Percentiles rank a stretch among this genome's conserved stretches.
Evolutionary conservation across 148 eudicot species (phyloP).

Genomic region (Nyssa sinensis): DNA sequence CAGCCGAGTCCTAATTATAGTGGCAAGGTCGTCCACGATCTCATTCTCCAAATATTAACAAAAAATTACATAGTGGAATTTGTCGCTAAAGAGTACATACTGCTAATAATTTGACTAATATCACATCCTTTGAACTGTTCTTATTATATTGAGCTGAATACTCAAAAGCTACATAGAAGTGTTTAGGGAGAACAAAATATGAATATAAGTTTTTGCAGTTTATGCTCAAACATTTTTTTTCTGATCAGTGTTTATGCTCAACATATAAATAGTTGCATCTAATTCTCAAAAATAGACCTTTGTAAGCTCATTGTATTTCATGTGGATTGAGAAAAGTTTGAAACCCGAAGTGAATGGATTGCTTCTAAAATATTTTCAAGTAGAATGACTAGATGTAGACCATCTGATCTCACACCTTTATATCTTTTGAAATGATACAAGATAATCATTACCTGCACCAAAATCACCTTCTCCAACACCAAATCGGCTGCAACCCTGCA

Average conservation of each 20-base stretch:
- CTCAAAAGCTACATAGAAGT: background rate
- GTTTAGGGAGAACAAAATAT: background rate
- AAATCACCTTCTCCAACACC: slow-evolving; percentile 54
- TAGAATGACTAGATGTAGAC: background rate
- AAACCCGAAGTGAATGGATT: background rate
- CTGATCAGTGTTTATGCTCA: background rate
- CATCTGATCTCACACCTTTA: background rate
- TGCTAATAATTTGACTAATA: background rate
- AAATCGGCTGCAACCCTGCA: slow-evolving; percentile 54
- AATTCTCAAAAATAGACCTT: background rate
- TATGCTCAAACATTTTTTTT: too few relatives aligned
- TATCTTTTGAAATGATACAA: background rate
- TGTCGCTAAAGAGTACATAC: background rate
- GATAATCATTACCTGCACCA: slow-evolving; percentile 42
- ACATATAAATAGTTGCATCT: background rate
- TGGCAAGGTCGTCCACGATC: background rate
- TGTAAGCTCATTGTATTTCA: too few relatives aligned
- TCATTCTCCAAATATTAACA: too few relatives aligned
- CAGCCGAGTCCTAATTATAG: slow-evolving; percentile 2
- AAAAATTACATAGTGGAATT: background rate
- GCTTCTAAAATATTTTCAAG: background rate
- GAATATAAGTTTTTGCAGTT: slow-evolving; percentile 3
- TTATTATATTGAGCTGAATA: background rate
- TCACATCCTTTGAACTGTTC: background rate
- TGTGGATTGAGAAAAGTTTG: background rate